Evolutionary conservation across 345 rosid genomes (phyloP).

Genomic region (Populus ilicifolia): DNA sequence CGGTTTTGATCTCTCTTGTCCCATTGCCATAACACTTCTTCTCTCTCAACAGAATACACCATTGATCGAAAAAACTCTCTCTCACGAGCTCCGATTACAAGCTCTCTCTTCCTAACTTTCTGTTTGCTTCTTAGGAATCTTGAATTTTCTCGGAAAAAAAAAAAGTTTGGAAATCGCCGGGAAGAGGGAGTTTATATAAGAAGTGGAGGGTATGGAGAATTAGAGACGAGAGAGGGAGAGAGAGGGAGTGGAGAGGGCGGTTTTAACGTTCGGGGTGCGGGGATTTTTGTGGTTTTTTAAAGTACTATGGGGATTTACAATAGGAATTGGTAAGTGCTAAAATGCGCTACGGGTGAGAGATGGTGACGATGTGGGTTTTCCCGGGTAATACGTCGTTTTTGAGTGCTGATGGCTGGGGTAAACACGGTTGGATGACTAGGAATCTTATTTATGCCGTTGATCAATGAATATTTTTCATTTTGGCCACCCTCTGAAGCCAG

Average conservation of each 20-base stretch:
- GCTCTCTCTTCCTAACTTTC: neutral
- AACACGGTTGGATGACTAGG: constrained; percentile 18
- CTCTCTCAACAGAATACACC: constrained; percentile 23
- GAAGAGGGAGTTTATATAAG: constrained; percentile 14
- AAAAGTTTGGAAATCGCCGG: constrained; percentile 23
- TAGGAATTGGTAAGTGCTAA: neutral
- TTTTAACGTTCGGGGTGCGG: constrained; percentile 25
- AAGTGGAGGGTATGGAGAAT: neutral
- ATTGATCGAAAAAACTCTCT: neutral
- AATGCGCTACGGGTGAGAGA: constrained; percentile 1
- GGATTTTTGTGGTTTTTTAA: neutral
- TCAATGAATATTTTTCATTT: neutral
- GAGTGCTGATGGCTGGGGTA: constrained; percentile 8
- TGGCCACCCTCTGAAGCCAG: too few relatives aligned
- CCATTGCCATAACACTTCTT: constrained; percentile 5
- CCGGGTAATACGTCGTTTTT: constrained; percentile 26
- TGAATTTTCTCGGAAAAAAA: constrained; percentile 3
- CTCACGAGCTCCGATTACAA: constrained; percentile 10
- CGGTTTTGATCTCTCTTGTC: constrained; percentile 25
- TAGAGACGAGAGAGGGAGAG: neutral
- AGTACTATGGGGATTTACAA: neutral
- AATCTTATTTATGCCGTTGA: neutral
- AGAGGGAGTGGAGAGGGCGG: neutral
- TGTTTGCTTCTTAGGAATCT: constrained; percentile 5
- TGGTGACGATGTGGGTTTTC: constrained; percentile 3